Conservation (phyloP, 225 moss, liverwort and hornwort genomes). For the Polytrichum formosum region DNA sequence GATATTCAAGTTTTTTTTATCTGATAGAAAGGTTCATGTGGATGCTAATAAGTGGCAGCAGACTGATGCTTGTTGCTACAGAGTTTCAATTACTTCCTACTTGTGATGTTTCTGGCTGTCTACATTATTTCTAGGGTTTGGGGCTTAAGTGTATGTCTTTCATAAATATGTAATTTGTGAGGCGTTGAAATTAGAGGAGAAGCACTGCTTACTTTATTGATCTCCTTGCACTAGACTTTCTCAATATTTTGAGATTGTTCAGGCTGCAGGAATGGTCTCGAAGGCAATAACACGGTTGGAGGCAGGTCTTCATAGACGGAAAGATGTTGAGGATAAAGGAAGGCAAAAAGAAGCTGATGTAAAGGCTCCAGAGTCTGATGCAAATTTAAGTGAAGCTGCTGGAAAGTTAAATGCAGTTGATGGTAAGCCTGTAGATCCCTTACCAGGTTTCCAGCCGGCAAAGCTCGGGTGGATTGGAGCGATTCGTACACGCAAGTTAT, state of each 20-base stretch:
- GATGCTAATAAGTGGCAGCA: not conserved
- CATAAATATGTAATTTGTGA: too few relatives aligned
- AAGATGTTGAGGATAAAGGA: slow-evolving; percentile 29
- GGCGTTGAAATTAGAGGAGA: not conserved
- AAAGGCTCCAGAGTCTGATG: slow-evolving; percentile 10
- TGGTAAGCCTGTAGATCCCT: slow-evolving; percentile 8
- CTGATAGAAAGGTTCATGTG: not conserved
- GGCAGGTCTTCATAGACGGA: slow-evolving; percentile 35
- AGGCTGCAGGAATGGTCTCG: slow-evolving; percentile 25
- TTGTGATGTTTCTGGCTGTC: not conserved
- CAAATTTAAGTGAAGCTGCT: slow-evolving; percentile 32
- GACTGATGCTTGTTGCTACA: not conserved
- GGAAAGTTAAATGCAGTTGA: slow-evolving; percentile 24
- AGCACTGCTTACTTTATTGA: not conserved
- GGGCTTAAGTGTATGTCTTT: not conserved
- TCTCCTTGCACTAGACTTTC: too few relatives aligned
- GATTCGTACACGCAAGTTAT: slow-evolving; percentile 46
- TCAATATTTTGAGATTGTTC: not conserved
- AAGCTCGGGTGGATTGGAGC: slow-evolving; percentile 47
- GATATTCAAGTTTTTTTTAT: not conserved
- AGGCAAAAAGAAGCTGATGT: slow-evolving; percentile 33
- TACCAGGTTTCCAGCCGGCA: slow-evolving; percentile 15
- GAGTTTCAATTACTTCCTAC: not conserved
- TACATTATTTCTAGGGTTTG: not conserved
- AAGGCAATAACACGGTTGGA: slow-evolving; percentile 60